Evolutionary conservation across 768 basidiomycete species (phyloP).

Genomic region (Podaxis mareebaensis): DNA sequence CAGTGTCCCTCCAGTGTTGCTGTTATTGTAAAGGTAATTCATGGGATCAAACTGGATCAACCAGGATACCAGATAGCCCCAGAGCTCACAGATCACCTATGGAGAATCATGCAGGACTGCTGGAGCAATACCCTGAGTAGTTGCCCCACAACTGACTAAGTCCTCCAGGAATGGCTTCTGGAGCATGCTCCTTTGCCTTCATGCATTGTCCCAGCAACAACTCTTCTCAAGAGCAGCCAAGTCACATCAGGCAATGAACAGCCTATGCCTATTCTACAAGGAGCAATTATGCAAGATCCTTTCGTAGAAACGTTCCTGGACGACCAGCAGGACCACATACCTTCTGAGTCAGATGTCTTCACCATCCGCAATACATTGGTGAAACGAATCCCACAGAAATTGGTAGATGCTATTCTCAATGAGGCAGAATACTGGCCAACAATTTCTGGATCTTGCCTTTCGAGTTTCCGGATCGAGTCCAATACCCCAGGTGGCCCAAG

Average conservation of each 20-base stretch:
- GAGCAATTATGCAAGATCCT: too few species aligned
- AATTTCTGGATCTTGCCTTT: constrained; percentile 4
- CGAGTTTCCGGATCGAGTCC: neutral
- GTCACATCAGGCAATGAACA: too few species aligned
- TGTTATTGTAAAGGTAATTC: too few species aligned
- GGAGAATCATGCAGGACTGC: neutral
- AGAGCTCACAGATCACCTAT: neutral
- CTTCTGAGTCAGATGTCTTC: constrained; percentile 15
- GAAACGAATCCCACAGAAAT: constrained; percentile 15
- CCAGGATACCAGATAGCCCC: too few species aligned
- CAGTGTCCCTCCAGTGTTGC: too few species aligned
- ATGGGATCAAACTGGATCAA: too few species aligned
- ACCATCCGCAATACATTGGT: constrained; percentile 1
- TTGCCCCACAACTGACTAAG: neutral
- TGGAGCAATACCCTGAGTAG: neutral
- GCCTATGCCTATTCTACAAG: too few species aligned
- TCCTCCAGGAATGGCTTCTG: neutral
- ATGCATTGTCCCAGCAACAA: too few species aligned
- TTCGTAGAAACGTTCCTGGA: too few species aligned
- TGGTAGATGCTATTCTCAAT: constrained; percentile 20
- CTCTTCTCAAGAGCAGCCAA: too few species aligned
- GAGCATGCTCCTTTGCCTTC: neutral
- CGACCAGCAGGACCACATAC: neutral
- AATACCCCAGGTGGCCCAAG: neutral
- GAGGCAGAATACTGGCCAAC: constrained; percentile 25